Evolutionary conservation across 2,329 filamentous ascomycete genomes (phyloP), one percentile per base, ranked within the genome.

Genomic region (Cladophialophora psammophila): DNA sequence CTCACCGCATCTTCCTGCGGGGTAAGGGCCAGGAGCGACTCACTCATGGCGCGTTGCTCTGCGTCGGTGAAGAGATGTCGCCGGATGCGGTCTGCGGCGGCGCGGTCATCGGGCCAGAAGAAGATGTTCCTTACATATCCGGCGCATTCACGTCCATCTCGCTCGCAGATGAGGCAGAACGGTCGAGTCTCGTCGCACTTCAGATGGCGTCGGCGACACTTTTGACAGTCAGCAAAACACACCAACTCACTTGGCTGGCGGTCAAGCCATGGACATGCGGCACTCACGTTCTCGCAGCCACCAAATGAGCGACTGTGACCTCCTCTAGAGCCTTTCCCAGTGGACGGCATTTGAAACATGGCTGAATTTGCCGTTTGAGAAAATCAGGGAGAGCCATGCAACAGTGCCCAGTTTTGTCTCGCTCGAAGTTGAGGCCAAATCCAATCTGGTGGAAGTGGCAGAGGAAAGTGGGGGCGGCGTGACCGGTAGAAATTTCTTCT

Each of bases 151-250:
- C 82, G 63, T 0, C 77, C 76, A 15, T 78, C 72, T 13, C 76
- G 73, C 31, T 67, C 66, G 64, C 81, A 83, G 45, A 76, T 77
- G 2, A 72, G 71, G 69, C 81, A 83, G 34, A 72, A 72, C 2
- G 81, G 81, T 6, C 76, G 77, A 5, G 75, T 73, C 66, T 83
- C 80, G 63, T 83, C 81, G 68, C 81, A 83, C 72, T 83, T 83
- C 40, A 79, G 74, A 70, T 82, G 81, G 18, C 81, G 78, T 60
- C 61, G 74, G 56, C 78, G 76, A 72, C 78, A 80, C 74, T 79
- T 60, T 53, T 18, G 18, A 32, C 26, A 18, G 36, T 26, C 58
- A 35, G 31, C 36, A n/a, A 13, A 20, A 31, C n/a, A 7, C 12
- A n/a, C 36, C 20, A n/a, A 32, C 9, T 35, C 13, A 45, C 34